Evolutionary conservation across 805 yeast species (phyloP).

Genomic region (Zygotorulaspora florentina): DNA sequence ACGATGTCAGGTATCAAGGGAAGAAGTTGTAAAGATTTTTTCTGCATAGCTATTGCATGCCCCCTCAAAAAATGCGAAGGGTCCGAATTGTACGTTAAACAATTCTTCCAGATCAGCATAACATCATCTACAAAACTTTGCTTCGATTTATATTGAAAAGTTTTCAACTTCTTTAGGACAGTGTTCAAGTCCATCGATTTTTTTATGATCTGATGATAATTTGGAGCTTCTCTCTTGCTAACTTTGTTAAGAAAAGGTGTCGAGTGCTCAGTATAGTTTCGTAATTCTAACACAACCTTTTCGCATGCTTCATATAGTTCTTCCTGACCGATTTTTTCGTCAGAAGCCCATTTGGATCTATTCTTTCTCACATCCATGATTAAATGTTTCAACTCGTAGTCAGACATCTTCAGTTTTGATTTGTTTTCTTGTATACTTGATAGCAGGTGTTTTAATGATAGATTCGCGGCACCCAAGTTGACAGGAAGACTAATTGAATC

Average conservation of each 20-base stretch:
- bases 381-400: slow-evolving; percentile 75
- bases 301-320: slow-evolving; percentile 97
- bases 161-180: slow-evolving; percentile 82
- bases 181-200: slow-evolving; percentile 96
- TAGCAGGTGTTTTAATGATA: slow-evolving; percentile 75
- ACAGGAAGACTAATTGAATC: slow-evolving; percentile 33
- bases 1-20: slow-evolving; percentile 89
- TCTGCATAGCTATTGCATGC: slow-evolving; percentile 96
- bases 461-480: slow-evolving; percentile 66
- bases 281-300: slow-evolving; percentile 81
- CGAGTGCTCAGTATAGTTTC: slow-evolving; percentile 93
- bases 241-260: slow-evolving; percentile 94
- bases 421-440: slow-evolving; percentile 74
- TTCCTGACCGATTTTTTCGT: slow-evolving; percentile 93
- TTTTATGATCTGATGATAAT: slow-evolving; percentile 83
- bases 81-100: slow-evolving; percentile 88
- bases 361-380: slow-evolving; percentile 92
- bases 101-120: slow-evolving; percentile 93
- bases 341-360: slow-evolving; percentile 96
- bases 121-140: slow-evolving; percentile 91
- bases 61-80: slow-evolving; percentile 87
- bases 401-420: slow-evolving; percentile 69
- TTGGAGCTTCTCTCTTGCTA: slow-evolving; percentile 97
- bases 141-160: slow-evolving; percentile 76
- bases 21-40: slow-evolving; percentile 66